Evolutionary conservation across 106 monocot genomes (phyloP), one percentile per base, ranked within the genome.

Genomic region (Agapanthus africanus): DNA sequence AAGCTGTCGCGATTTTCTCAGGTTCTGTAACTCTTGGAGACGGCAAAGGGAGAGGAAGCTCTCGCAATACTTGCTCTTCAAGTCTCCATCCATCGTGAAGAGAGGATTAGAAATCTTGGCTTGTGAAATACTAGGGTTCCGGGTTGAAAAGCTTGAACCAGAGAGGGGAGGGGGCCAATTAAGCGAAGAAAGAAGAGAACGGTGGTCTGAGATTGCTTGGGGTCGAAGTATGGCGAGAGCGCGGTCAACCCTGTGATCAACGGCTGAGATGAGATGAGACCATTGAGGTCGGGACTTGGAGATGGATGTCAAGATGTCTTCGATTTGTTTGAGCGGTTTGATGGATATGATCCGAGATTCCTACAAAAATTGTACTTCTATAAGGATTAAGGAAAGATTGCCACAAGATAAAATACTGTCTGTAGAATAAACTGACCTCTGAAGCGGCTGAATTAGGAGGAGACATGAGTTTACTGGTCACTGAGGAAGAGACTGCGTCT

Each of bases 201-300:
- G 79, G 75, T 99, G 89, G 62, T 99, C 97, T 63, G 90, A 86
- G 73, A 99, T 99, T 46, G 87, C 88, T 68, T 99, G 92, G 0
- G 97, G 97, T 60, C 97, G 69, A 26, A 99, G 71, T 42, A 99
- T 67, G 40, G 93, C 90, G 62, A 99, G 63, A 59, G 87, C 82
- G 59, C 87, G 73, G 46, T 90, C 99, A 67, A 93, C 87, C 75
- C 99, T 76, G 73, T 81, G 80, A 76, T 99, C 99, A 46, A 85
- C 99, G 60, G 93, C 93, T 52, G 85, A 82, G 50, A 90, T 44
- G 16, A 99, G 85, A 27, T 67, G 75, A 31, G 52, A 21, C 99
- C 99, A 99, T 41, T 82, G 84, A 44, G 90, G 85, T 42, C 87
- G 82, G 69, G 75, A 75, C 70, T 72, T 85, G 54, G 83, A 13